Base-by-base conservation (phyloP, 208 protist species). In the Leishmania braziliensis region DNA sequence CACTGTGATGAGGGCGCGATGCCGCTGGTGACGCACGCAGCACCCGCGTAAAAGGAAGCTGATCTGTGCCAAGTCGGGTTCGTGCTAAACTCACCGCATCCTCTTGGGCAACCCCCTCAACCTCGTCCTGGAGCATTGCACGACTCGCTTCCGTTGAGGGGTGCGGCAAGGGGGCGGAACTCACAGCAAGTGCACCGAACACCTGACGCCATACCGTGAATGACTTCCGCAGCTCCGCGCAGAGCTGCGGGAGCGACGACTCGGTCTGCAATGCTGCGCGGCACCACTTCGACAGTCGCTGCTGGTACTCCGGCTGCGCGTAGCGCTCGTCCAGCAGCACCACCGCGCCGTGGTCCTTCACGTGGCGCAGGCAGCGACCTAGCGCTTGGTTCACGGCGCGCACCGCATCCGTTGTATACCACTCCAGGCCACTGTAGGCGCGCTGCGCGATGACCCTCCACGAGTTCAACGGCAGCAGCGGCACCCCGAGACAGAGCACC, bases 321-420 rank as follows among this genome's bases (percentile, higher is more conserved):
- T 90, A 99, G 36, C 97, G 90, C 54, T 95, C 93, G 81, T 99
- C 98, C 66, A 93, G 77, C 26, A 99, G 86, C 10, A 99, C 82
- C 33, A 99, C 92, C 36, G 95, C 97, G 20, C 98, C 98, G 83
- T 96, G 99, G 89, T 99, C 98, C 14, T 91, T 70, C 16, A 76
- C 66, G 77, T 99, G 97, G 1, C 98, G 92, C 73, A 99, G 97
- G 72, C 98, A 98, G 20, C 98, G 92, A 36, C 98, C 98, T 12
- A 99, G 89, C 10, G 98, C 97, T 86, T 99, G 98, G 82, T 99
- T 99, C 18, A 99, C 97, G 3, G 98, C 97, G 18, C 98, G 90
- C 60, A 95, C 84, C 0, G 98, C 92, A 58, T 98, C 91, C 43
- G 80, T 89, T 0, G 77, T 72, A 79, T 99, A 99, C 98, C 98